Base-by-base conservation (phyloP, 768 basidiomycete species). In the Tulasnella sp. region DNA sequence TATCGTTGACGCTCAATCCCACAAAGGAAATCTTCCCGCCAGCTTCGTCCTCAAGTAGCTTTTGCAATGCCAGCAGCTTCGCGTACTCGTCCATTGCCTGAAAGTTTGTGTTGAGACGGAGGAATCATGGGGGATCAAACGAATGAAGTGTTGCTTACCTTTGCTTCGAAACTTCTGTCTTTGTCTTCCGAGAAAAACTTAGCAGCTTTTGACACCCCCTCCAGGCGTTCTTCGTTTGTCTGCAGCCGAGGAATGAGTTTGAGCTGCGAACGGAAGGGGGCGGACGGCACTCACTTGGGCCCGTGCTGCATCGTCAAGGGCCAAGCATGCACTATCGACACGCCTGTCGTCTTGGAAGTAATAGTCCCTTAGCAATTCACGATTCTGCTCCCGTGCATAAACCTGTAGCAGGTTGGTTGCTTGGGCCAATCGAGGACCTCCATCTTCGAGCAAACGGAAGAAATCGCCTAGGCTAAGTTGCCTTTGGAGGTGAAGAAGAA, bases 321-420 rank as follows among this genome's bases (percentile, higher is more conserved):
- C 91, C 3, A 99, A 84, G n/a, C 92, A 87, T 0, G 96, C 97
- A 82, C 92, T 97, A 81, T 99, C 97, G 17, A 94, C 91, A 67
- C 96, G 87, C 74, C 97, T 86, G 83, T 99, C 97, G 80, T 99
- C 97, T 42, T 97, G 97, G 81, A 97, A 99, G 83, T 96, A 99
- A 83, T 96, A 99, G 82, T 99, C 96, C 19, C 95, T 87, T 8
- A 99, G 85, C 89, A 99, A 92, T 78, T 94, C 93, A 71, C 92
- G 86, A 81, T 97, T 93, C 80, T 94, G 94, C 81, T 96, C 93
- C 49, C 92, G 85, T 0, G 93, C 94, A 81, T 96, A 97, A 0
- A 96, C 93, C 82, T 97, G 93, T 67, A 97, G 86, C 3, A 97
- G 84, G 77, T 86, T 90, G 79, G 90, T 90, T 0, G 94, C 94